Evolutionary conservation across 2,329 filamentous ascomycete genomes (phyloP), one percentile per base, ranked within the genome.

Genomic region (Neopestalotiopsis rosae): DNA sequence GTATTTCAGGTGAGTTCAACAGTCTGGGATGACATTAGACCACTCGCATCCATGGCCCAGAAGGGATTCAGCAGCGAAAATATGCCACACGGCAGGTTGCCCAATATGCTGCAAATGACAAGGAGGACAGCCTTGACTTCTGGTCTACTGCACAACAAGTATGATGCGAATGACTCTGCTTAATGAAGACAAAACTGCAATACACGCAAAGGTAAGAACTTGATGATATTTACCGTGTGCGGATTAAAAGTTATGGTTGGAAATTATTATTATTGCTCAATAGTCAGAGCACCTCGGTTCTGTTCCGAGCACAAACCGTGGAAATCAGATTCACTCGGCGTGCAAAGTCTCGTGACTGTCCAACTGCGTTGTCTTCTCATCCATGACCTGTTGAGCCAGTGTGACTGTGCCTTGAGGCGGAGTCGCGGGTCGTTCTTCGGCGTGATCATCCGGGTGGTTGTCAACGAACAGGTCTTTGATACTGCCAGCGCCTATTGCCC

Each of bases 381-480:
- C 81, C 86, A 88, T 88, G 45, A 88, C 82, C 71, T 86, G 78
- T 69, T 86, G 82, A 0, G 86, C 87, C 32, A 83, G 74, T 34
- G 82, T 80, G n/a, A 88, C 81, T 3, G 85, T 83, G 56, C 81
- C 79, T 24, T 79, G 72, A 56, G 69, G 66, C n/a, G 68, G 70
- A 14, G 59, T 70, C 61, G 73, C 69, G 4, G 74, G 71, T n/a
- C 68, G 64, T 24, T 76, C 71, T 13, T 71, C 71, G 42, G 79
- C 76, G 2, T 76, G 74, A 40, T 80, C 74, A 56, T 77, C 78
- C 3, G 78, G 76, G 5, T 78, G 74, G 5, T 83, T 77, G 0
- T 74, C 65, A 7, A 63, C 74, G n/a, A 88, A 89, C 1, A 89
- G 78, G 34, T 88, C 87, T 42, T 78, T 80, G 20, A 89, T 83